Base-by-base conservation (phyloP, 371 early-diverging fungal species). In the Mucor ambiguus region DNA sequence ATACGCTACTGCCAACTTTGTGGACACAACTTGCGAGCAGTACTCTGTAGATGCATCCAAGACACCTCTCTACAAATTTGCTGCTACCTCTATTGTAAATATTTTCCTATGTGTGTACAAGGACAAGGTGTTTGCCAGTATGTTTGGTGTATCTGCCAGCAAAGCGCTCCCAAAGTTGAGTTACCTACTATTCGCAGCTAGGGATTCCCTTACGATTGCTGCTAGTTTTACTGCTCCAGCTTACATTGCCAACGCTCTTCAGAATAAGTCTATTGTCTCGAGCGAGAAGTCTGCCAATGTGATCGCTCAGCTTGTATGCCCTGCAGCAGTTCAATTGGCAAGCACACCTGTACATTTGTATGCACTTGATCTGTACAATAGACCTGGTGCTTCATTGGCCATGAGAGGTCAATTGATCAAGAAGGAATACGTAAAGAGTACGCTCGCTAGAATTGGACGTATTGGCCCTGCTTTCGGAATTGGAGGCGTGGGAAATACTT, bases 381-480 rank as follows among this genome's bases (percentile, higher is more conserved):
- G 85, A 20, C 80, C 85, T 7, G 54, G 33, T 3, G 78, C 64
- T 6, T 41, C 75, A 4, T 0, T 66, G 1, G n/a, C 32, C 3
- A 73, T 82, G 44, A 74, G 87, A 22, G 4, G 48, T 9, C 68
- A 66, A 26, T 64, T 83, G n/a, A 74, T 91, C 22, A 60, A 69
- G 49, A 71, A 65, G 57, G 84, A 85, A 59, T 91, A 91, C 68
- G 29, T 78, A n/a, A 82, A 79, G 64, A 82, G 86, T 24, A 74
- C 85, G 0, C 58, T 83, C 10, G 90, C 89, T 28, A 75, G 90
- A 37, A 79, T 87, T 48, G 89, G 69, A 29, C 75, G 91, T 64
- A 90, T 91, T 55, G 86, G 85, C 26, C 90, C 91, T 6, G 91
- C 91, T 44, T 90, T 87, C 75, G 89, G 91, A 58, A 79, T 91